Percentiles rank a stretch among this genome's conserved stretches.
These are phyloP conservation scores for Immersiporthe knoxdaviesiana DNA, from an alignment of 2,329 filamentous ascomycete genomes.

Conservation along the genomic window DNA sequence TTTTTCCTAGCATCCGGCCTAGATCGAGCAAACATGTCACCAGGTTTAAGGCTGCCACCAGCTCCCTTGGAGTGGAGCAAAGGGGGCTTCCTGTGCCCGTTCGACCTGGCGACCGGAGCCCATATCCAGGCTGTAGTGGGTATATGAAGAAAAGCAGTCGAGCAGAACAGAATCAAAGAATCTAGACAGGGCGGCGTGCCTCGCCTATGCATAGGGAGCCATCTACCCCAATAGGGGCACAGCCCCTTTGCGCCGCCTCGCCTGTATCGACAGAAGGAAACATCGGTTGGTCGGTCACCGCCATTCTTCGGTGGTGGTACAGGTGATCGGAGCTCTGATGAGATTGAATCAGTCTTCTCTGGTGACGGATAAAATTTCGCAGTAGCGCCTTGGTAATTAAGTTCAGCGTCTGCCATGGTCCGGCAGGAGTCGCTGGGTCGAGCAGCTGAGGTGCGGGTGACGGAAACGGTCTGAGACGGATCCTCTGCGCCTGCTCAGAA, in stretches of 20 bases:
- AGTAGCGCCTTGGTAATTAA: not conserved
- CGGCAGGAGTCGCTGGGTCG: not conserved
- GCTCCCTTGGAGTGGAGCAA: not conserved
- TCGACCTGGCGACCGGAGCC: not conserved
- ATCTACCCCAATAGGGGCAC: slow-evolving; percentile 15
- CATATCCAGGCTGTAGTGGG: slow-evolving; percentile 26
- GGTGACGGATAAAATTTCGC: not conserved
- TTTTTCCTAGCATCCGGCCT: not conserved
- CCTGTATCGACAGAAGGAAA: slow-evolving; percentile 24
- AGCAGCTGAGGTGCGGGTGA: not conserved
- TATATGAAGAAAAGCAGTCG: slow-evolving; percentile 23
- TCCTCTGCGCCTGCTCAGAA: not conserved
- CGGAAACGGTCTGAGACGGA: not conserved
- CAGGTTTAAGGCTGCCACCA: not conserved
- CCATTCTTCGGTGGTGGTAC: not conserved
- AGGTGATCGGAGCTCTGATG: not conserved
- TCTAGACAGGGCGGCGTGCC: not conserved
- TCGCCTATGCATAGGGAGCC: not conserved
- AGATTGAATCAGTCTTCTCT: not conserved
- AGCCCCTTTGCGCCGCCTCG: slow-evolving; percentile 12
- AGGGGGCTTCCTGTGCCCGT: not conserved
- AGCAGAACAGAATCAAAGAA: not conserved
- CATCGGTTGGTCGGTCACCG: not conserved
- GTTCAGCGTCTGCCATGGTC: not conserved
- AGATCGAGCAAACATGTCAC: not conserved